Evolutionary conservation across 1,284 basidiomycete genomes (phyloP).

Genomic region (Irpex lacteus): DNA sequence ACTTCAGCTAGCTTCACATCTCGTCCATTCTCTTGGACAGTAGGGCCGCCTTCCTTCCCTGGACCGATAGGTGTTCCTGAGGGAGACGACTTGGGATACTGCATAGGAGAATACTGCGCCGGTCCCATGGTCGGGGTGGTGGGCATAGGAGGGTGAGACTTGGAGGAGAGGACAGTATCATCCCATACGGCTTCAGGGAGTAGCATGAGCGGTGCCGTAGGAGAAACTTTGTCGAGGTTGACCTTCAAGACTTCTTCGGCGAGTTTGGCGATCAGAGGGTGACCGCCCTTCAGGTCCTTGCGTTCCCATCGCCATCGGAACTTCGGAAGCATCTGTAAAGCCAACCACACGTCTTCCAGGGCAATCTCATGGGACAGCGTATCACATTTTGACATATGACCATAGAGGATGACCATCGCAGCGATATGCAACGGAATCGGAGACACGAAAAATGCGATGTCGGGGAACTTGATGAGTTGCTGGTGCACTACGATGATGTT

Average conservation of each 20-base stretch:
- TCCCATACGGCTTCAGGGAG: constrained; percentile 73
- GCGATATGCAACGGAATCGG: constrained; percentile 83
- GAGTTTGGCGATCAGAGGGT: constrained; percentile 76
- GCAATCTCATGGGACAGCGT: constrained; percentile 60
- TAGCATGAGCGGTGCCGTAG: constrained; percentile 54
- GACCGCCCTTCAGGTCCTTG: constrained; percentile 70
- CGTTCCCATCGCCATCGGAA: constrained; percentile 87
- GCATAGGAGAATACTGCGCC: constrained; percentile 21
- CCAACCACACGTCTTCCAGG: constrained; percentile 77
- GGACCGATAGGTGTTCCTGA: constrained; percentile 13
- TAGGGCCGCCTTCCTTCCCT: constrained; percentile 17
- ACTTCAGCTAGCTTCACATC: constrained; percentile 51
- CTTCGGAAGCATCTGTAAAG: constrained; percentile 78
- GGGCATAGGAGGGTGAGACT: constrained; percentile 18
- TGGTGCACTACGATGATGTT: constrained; percentile 81
- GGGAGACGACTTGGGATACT: constrained; percentile 16
- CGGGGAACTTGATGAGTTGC: constrained; percentile 75
- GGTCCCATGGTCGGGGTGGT: constrained; percentile 26
- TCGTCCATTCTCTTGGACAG: constrained; percentile 5
- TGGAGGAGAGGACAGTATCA: constrained; percentile 32
- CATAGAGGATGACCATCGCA: constrained; percentile 83
- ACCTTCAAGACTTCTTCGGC: constrained; percentile 75
- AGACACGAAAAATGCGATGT: constrained; percentile 82
- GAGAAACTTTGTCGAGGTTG: constrained; percentile 58
- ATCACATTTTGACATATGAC: constrained; percentile 74